These are phyloP conservation scores for Triticum monococcum DNA, from an alignment of 176 grass and related monocot species.

Conservation along the genomic window DNA sequence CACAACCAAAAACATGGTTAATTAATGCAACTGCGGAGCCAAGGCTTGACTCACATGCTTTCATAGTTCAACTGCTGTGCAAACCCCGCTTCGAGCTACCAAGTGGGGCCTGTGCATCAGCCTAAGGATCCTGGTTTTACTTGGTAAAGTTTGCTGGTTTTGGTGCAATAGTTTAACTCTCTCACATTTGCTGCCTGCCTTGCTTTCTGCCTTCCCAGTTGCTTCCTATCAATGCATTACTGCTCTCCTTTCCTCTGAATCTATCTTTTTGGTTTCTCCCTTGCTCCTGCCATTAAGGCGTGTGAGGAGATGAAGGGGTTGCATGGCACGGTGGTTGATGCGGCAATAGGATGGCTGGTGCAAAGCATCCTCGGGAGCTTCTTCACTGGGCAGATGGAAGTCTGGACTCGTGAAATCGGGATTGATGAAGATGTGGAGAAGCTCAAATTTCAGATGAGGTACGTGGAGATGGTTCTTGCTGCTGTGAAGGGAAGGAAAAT, in stretches of 20 bases:
- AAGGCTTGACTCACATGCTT: neutral
- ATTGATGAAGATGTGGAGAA: neutral
- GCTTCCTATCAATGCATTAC: neutral
- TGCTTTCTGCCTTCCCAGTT: neutral
- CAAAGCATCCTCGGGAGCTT: neutral
- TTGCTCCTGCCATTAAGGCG: neutral
- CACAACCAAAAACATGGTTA: neutral
- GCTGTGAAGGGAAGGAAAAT: neutral
- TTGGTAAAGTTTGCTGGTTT: neutral
- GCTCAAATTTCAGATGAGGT: neutral
- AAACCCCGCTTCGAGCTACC: neutral
- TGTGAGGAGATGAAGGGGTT: neutral
- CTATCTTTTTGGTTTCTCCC: no score
- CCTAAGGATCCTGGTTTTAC: neutral
- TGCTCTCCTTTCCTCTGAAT: no score
- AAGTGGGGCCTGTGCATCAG: no score
- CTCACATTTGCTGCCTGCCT: neutral
- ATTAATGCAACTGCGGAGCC: neutral
- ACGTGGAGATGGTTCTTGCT: neutral
- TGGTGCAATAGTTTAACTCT: neutral
- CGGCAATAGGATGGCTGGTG: constrained; percentile 16
- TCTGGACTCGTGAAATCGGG: neutral
- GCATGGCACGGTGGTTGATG: neutral
- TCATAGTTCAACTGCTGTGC: neutral
- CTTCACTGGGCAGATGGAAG: neutral